Evolutionary conservation across 495 filamentous ascomycete species (phyloP).

Genomic region (Parathielavia hyrcaniae): DNA sequence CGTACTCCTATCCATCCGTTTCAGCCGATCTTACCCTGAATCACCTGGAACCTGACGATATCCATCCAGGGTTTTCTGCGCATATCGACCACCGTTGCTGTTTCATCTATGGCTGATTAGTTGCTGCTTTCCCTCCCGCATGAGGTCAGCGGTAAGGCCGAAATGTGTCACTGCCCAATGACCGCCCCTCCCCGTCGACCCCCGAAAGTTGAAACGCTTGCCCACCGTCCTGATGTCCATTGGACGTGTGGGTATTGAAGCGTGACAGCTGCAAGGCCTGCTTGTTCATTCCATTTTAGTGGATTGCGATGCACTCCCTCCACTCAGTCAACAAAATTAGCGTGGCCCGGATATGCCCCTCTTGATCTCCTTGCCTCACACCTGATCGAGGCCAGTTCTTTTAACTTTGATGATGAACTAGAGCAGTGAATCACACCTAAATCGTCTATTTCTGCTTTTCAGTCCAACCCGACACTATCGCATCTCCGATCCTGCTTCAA

Average conservation of each 20-base stretch:
- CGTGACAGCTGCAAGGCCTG: constrained; percentile 14
- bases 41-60: too few species aligned
- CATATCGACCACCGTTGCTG: too few species aligned
- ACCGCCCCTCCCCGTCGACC: constrained; percentile 5
- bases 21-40: too few species aligned
- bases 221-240: background rate
- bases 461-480: background rate
- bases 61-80: too few species aligned
- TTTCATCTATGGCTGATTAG: background rate
- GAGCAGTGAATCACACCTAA: background rate
- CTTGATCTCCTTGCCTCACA: constrained; percentile 10
- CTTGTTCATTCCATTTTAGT: background rate
- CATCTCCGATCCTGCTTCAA: background rate
- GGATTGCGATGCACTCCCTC: background rate
- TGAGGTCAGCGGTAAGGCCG: constrained; percentile 19
- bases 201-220: too few species aligned
- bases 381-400: background rate
- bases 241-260: constrained; percentile 16
- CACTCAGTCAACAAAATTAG: constrained; percentile 10
- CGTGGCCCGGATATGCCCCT: constrained; percentile 14
- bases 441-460: background rate
- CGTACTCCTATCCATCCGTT: too few species aligned
- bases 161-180: constrained; percentile 35
- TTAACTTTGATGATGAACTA: background rate
- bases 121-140: constrained; percentile 23